Evolutionary conservation across 2,329 filamentous ascomycete genomes (phyloP), one percentile per base, ranked within the genome.

Genomic region (Aureobasidium namibiae): DNA sequence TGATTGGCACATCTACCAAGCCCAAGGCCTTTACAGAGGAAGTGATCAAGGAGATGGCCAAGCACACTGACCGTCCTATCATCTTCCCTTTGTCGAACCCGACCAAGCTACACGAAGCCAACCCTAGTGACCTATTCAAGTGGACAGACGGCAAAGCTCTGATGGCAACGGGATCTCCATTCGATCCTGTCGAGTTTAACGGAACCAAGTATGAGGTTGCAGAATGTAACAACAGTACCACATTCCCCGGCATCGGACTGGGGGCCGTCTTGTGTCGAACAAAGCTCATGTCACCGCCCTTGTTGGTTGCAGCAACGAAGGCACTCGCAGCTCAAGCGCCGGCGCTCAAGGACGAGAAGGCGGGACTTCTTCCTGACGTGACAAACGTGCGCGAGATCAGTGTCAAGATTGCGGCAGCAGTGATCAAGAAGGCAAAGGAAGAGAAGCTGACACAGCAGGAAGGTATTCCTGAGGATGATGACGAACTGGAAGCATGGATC

Each of bases 51-150:
- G 88, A 88, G 65, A 95, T 95, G 90, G 84, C 86, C 1, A 78
- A 80, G 36, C 82, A 91, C 66, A 82, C 87, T 2, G 78, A 87
- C 0, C 80, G 86, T 0, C 90, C 90, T n/a, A 92, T 95, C 70
- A 87, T 96, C 68, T 84, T 95, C 61, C 91, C 91, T 0, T 80
- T 95, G 1, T 92, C 88, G 2, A 95, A 95, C 70, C 91, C 91
- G 0, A 96, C 90, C 0, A 79, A 83, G 1, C 81, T 95, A 0
- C 90, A 95, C 69, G 91, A 95, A 72, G 91, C 90, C 1, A 81
- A 85, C 8, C 91, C 91, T 0, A 76, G 82, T 16, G 89, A 95
- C 69, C 75, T 96, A 23, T 84, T 87, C 58, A 72, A 82, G 2
- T 95, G 90, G 91, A 92, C 89, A 0, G 74, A 87, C 44, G 90